Conservation (phyloP, 2,329 filamentous ascomycete species). For the Alternaria sp. region DNA sequence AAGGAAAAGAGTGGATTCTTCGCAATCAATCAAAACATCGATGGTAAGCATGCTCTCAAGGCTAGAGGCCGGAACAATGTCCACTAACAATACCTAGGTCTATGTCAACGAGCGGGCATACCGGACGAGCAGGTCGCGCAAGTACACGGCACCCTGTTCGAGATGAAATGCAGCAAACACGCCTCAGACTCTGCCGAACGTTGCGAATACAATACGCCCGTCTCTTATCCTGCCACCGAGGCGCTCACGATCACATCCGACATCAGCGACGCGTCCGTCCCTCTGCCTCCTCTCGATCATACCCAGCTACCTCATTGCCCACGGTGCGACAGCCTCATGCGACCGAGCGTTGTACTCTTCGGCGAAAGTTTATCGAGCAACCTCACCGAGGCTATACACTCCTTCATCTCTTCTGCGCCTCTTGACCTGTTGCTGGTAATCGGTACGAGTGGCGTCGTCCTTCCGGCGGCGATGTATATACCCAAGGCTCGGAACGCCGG, state of each 20-base stretch:
- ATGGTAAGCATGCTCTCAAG: slow-evolving; percentile 16
- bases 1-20: slow-evolving; percentile 16
- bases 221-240: slow-evolving; percentile 14
- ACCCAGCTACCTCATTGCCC: slow-evolving; percentile 23
- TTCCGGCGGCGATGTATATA: slow-evolving; percentile 11
- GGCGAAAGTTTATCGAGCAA: background rate
- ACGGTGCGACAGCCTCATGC: slow-evolving; percentile 3
- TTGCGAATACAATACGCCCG: slow-evolving; percentile 14
- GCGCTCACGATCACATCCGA: slow-evolving; percentile 11
- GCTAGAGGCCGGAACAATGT: background rate
- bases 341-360: background rate
- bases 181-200: background rate
- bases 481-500: slow-evolving; percentile 14
- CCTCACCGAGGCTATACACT: background rate
- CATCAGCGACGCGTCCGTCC: slow-evolving; percentile 11
- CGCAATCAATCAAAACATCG: slow-evolving; percentile 29
- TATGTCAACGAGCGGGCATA: background rate
- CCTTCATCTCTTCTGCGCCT: background rate
- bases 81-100: background rate
- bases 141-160: background rate
- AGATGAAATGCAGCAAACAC: background rate
- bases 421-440: background rate
- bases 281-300: slow-evolving; percentile 7
- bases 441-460: background rate
- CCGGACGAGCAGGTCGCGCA: background rate